Evolutionary conservation across 2,329 filamentous ascomycete species (phyloP), one percentile per base, ranked within the genome.

Genomic region (Gliomastix tumulicola): DNA sequence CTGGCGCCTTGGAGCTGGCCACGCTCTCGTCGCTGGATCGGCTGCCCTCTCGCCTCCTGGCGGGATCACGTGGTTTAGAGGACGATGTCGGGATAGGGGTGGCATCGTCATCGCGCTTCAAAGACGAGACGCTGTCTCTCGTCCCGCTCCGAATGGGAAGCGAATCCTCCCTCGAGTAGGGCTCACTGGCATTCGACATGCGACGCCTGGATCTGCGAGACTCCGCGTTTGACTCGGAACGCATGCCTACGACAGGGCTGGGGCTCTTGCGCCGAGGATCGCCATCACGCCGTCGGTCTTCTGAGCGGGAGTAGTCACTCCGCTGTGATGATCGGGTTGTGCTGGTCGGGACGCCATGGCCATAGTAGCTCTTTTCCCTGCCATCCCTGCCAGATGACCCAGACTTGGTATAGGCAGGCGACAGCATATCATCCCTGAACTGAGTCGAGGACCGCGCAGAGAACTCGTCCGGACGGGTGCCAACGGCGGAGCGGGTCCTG

Each of bases 361-460:
- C 48, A 40, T 61, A 58, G 35, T 69, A 69, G 1, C 53, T 47
- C 36, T 65, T 61, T 27, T 72, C 67, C 3, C 68, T 60, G 5
- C 65, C 59, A n/a, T n/a, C n/a, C n/a, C n/a, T n/a, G n/a, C n/a
- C n/a, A 4, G 55, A 56, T 10, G 59, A 51, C 1, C 59, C 54
- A 22, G 62, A 59, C 34, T 62, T 68, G 20, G 63, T 60, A 3
- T 66, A 50, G 4, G 66, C 54, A 0, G 69, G 68, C 1, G 66
- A 64, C 6, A 68, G 44, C 19, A 60, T 50, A 1, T 50, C 53
- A 30, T 66, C 60, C 6, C 55, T 54, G 6, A 47, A 38, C 32
- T 50, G 38, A 21, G 56, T 49, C 15, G 51, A 41, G 30, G 47
- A 43, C 44, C 55, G 35, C 19, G 55, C 44, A 7, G 51, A 49